Evolutionary conservation across 306 rosid species (phyloP).

Genomic region (Ammopiptanthus mongolicus): DNA sequence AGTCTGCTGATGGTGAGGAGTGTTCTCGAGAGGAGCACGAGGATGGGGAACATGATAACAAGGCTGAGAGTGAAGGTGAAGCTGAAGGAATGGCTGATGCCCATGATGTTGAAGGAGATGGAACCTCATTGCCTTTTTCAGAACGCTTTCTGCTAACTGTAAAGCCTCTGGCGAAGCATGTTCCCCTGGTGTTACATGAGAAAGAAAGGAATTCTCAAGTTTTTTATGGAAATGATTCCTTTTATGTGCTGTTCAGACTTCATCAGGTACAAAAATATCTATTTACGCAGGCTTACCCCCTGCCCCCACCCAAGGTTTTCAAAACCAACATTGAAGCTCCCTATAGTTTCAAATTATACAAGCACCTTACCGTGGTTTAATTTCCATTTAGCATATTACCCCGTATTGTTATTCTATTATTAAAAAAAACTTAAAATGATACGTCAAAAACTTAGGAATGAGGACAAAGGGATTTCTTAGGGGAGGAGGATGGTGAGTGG

Average conservation of each 20-base stretch:
- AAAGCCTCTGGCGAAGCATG: conserved; percentile 91
- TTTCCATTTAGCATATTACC: background rate
- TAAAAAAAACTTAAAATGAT: no score
- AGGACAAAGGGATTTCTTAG: no score
- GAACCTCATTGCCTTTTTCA: conserved; percentile 59
- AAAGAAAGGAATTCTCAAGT: conserved; percentile 54
- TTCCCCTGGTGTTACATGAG: conserved; percentile 48
- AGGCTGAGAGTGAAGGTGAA: conserved; percentile 99
- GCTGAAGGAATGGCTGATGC: conserved; percentile 95
- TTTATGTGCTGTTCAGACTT: conserved; percentile 90
- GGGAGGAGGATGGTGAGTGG: no score
- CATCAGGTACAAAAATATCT: conserved; percentile 67
- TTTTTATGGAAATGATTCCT: conserved; percentile 93
- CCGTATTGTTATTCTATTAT: background rate
- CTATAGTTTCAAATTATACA: background rate
- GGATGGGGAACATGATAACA: conserved; percentile 62
- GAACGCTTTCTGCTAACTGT: conserved; percentile 75
- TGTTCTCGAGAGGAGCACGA: conserved; percentile 87
- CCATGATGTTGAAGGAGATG: conserved; percentile 91
- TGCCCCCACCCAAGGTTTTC: no score
- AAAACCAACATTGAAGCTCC: background rate
- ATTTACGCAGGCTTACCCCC: background rate
- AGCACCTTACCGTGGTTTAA: background rate
- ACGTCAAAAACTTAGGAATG: no score
- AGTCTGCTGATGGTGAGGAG: conserved; percentile 90